Evolutionary conservation across 2,329 filamentous ascomycete species (phyloP).

Genomic region (Neoascochyta sp.): DNA sequence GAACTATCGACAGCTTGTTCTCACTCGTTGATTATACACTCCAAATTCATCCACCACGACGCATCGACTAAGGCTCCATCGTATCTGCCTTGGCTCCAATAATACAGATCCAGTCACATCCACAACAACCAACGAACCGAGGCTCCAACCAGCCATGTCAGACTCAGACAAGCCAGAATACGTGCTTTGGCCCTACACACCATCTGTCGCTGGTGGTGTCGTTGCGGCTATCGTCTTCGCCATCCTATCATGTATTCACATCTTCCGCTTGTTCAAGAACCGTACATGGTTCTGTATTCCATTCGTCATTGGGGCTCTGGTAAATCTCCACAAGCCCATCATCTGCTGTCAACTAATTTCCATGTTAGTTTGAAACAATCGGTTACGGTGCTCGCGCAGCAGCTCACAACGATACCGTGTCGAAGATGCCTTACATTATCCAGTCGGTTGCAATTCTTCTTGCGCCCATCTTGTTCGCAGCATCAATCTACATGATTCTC

Average conservation of each 20-base stretch:
- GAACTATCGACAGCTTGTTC: too few relatives aligned
- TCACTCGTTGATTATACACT: too few relatives aligned
- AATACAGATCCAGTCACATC: too few relatives aligned
- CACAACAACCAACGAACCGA: too few relatives aligned
- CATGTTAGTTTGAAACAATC: conserved; percentile 35
- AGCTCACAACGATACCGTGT: conserved; percentile 29
- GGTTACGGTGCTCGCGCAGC: conserved; percentile 35
- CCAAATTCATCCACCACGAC: too few relatives aligned
- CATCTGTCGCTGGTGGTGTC: conserved; percentile 47
- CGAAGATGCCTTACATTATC: conserved; percentile 38
- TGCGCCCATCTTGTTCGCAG: conserved; percentile 47
- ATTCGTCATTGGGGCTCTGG: conserved; percentile 48
- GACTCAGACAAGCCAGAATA: conserved; percentile 17
- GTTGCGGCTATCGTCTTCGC: conserved; percentile 50
- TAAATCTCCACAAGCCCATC: conserved; percentile 27
- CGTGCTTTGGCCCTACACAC: conserved; percentile 41
- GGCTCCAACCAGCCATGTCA: conserved; percentile 11
- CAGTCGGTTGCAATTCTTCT: conserved; percentile 42
- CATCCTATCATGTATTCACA: conserved; percentile 43
- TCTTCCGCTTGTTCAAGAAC: conserved; percentile 43
- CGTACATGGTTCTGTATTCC: conserved; percentile 52
- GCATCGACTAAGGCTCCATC: too few relatives aligned
- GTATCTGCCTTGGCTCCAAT: too few relatives aligned
- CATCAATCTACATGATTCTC: conserved; percentile 48
- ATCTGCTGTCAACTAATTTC: background rate